Conservation (phyloP, 257 asterid genomes). For the Nicotiana sylvestris region DNA sequence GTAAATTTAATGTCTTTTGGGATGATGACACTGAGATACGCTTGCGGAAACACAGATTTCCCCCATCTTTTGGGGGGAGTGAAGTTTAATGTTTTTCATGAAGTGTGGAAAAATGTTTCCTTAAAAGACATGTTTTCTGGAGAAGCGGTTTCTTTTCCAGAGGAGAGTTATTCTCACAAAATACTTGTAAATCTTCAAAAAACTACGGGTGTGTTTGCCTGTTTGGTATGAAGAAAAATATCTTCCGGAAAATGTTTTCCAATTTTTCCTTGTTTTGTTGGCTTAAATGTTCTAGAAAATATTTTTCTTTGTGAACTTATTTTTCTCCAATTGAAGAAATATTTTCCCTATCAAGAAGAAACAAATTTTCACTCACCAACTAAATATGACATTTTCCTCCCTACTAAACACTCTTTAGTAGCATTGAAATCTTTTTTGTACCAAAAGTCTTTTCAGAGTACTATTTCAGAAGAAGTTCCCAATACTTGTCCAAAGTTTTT, state of each 20-base stretch:
- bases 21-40: not conserved
- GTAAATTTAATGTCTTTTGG: not conserved
- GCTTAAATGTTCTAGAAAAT: too few relatives aligned
- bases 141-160: not conserved
- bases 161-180: not conserved
- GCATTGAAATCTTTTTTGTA: not conserved
- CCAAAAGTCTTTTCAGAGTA: not conserved
- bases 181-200: not conserved
- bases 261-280: too few relatives aligned
- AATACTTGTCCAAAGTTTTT: not conserved
- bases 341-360: too few relatives aligned
- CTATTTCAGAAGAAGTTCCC: not conserved
- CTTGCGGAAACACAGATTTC: not conserved
- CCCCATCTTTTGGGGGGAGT: not conserved
- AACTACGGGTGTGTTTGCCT: too few relatives aligned
- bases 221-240: too few relatives aligned
- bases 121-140: not conserved
- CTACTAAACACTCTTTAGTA: too few relatives aligned
- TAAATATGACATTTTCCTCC: not conserved
- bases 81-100: not conserved
- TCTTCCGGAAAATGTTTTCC: too few relatives aligned
- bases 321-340: too few relatives aligned
- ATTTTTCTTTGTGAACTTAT: too few relatives aligned
- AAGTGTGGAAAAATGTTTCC: not conserved
- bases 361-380: too few relatives aligned